Base-by-base conservation (phyloP, 495 filamentous ascomycete species). In the Neurospora intermedia region DNA sequence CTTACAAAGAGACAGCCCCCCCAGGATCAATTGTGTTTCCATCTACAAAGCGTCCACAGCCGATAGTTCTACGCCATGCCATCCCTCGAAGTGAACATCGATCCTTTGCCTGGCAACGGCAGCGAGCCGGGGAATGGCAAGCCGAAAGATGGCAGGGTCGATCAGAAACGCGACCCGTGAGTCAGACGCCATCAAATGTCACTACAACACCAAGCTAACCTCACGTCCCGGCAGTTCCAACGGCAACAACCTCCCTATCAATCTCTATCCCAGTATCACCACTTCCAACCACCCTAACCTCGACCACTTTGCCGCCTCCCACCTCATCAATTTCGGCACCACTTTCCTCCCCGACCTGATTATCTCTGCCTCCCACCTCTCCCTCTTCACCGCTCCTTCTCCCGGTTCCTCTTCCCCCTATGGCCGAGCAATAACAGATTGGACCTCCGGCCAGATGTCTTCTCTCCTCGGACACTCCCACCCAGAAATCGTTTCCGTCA, bases 381-480 rank as follows among this genome's bases (percentile, higher is more conserved):
- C 79, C 42, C 59, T 79, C 39, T 78, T 77, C 40, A 80, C 78
- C 16, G 72, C 76, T 0, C 70, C 71, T 9, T 16, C 54, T 3
- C 54, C 54, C 0, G 54, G 54, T 9, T 66, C 54, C 54, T 38
- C 54, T 1, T 4, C 54, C 0, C 54, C 54, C 0, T 66, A 66
- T 1, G 80, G 80, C 27, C 78, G 80, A 13, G 77, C 77, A 31
- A 85, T 88, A 42, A 81, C 87, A 3, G 86, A 88, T 76, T 88
- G 83, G 80, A 88, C 87, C 0, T 88, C 87, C 0, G 87, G 87
- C 40, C 87, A 88, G 70, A 87, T 88, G 85, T 84, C 83, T 20
- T 88, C 84, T 31, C 79, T 89, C 0, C 80, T 89, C 1, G 87
- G 87, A n/a, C 87, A 89, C 73, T 84, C 83, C 0, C 83, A 89